Evolutionary conservation across 1,284 basidiomycete species (phyloP).

Genomic region (Testicularia cyperi): DNA sequence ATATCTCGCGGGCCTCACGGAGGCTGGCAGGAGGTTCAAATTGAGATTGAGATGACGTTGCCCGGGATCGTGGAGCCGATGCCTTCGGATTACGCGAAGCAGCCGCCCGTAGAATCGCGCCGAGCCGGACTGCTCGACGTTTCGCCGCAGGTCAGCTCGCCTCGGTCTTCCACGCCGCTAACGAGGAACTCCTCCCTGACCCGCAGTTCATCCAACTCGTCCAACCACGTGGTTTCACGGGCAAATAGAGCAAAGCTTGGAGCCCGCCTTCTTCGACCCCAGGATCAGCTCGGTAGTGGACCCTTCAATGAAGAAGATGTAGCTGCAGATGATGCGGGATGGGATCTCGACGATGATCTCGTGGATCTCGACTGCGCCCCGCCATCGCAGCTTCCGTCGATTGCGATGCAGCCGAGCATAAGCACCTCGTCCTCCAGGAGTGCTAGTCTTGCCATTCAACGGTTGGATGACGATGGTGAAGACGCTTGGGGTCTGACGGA

Average conservation of each 20-base stretch:
- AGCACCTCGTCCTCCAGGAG: not conserved
- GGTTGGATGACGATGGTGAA: not conserved
- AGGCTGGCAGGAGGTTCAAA: conserved; percentile 30
- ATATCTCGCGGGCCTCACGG: conserved; percentile 8
- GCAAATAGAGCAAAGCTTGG: conserved; percentile 33
- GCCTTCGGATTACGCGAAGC: too few species aligned
- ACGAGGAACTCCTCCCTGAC: too few species aligned
- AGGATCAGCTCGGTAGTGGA: conserved; percentile 48
- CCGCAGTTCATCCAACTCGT: conserved; percentile 26
- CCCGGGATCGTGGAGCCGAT: not conserved
- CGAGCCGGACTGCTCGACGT: too few species aligned
- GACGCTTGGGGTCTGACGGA: too few species aligned
- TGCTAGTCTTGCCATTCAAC: not conserved
- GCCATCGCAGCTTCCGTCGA: too few species aligned
- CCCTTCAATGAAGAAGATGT: conserved; percentile 41
- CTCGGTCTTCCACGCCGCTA: too few species aligned
- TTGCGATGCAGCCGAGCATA: not conserved
- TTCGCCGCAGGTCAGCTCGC: too few species aligned
- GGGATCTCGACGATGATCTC: conserved; percentile 48
- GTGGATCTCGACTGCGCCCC: not conserved
- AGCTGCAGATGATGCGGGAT: conserved; percentile 26
- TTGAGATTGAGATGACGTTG: conserved; percentile 14
- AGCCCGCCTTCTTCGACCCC: conserved; percentile 38
- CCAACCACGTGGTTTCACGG: conserved; percentile 8
- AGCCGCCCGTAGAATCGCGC: too few species aligned